phyloP scores from a whole-genome alignment of 2,329 filamentous ascomycete species.

The Calonectria pseudoreteaudii region DNA sequence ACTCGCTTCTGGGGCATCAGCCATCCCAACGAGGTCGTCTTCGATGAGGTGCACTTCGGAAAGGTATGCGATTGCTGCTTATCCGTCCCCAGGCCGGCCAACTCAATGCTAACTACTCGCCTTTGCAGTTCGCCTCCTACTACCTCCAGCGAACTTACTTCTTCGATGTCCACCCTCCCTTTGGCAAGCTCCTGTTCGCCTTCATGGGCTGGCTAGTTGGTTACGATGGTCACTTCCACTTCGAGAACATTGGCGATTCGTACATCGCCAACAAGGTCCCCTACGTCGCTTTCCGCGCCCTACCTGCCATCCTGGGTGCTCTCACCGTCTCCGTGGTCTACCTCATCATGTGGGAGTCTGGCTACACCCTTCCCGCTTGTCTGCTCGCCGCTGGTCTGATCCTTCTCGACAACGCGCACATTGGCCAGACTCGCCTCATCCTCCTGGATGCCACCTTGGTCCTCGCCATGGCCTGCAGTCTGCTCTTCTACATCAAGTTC shows the following conservation, averaged over 20 bases:
- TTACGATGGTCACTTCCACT: constrained; percentile 96
- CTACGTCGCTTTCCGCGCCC: constrained; percentile 93
- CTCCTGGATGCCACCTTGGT: constrained; percentile 94
- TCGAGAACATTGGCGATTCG: constrained; percentile 99
- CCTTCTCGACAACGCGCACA: constrained; percentile 96
- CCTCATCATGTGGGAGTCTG: constrained; percentile 99
- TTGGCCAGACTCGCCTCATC: constrained; percentile 95
- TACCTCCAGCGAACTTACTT: constrained; percentile 99
- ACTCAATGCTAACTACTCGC: constrained; percentile 30
- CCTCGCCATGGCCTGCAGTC: constrained; percentile 94
- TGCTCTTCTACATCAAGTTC: constrained; percentile 95
- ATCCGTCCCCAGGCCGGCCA: not conserved
- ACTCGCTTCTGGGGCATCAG: constrained; percentile 97
- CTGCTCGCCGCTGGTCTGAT: constrained; percentile 87
- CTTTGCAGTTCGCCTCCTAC: constrained; percentile 73
- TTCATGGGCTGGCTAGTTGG: constrained; percentile 97
- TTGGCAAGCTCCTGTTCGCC: constrained; percentile 97
- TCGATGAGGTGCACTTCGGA: constrained; percentile 99
- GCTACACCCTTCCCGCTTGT: constrained; percentile 94
- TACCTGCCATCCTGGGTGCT: constrained; percentile 92
- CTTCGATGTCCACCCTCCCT: constrained; percentile 98
- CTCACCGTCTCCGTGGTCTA: constrained; percentile 95
- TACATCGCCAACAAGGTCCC: constrained; percentile 98
- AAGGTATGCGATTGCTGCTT: constrained; percentile 74
- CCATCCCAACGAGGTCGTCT: constrained; percentile 96